Percentiles rank a stretch among this genome's conserved stretches.
These are phyloP conservation scores for Colletotrichum magnum DNA, from an alignment of 2,329 filamentous ascomycete species.

Conservation along the genomic window DNA sequence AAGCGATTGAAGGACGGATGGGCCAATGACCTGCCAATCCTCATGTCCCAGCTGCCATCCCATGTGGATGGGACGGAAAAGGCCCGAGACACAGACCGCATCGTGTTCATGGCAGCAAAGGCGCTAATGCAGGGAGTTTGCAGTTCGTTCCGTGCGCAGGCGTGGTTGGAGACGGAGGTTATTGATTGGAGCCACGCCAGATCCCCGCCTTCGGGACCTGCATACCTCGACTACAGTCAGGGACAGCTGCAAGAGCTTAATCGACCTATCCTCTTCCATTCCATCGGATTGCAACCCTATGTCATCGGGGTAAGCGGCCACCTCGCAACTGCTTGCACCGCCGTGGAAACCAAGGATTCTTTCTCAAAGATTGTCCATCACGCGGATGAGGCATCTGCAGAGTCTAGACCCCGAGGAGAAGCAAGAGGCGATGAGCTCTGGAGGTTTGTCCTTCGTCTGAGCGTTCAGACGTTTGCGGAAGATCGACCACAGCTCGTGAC, in stretches of 20 bases:
- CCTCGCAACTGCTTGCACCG: neutral
- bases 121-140: conserved; percentile 36
- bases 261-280: conserved; percentile 16
- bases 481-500: neutral
- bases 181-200: conserved; percentile 12
- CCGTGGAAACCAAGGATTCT: neutral
- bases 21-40: neutral
- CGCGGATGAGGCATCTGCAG: neutral
- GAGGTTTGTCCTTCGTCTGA: neutral
- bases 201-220: conserved; percentile 3
- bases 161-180: neutral
- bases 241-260: conserved; percentile 32
- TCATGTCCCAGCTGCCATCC: neutral
- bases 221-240: conserved; percentile 18
- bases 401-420: neutral
- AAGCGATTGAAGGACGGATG: too few species aligned
- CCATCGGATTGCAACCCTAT: neutral
- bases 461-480: conserved; percentile 32
- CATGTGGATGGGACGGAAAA: neutral
- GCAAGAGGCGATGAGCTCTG: neutral
- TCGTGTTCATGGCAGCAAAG: neutral
- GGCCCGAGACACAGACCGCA: conserved; percentile 15
- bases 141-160: neutral
- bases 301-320: conserved; percentile 12
- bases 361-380: too few species aligned